phyloP scores from a whole-genome alignment of 2,329 filamentous ascomycete genomes.

The Macrophomina pseudophaseolina region DNA sequence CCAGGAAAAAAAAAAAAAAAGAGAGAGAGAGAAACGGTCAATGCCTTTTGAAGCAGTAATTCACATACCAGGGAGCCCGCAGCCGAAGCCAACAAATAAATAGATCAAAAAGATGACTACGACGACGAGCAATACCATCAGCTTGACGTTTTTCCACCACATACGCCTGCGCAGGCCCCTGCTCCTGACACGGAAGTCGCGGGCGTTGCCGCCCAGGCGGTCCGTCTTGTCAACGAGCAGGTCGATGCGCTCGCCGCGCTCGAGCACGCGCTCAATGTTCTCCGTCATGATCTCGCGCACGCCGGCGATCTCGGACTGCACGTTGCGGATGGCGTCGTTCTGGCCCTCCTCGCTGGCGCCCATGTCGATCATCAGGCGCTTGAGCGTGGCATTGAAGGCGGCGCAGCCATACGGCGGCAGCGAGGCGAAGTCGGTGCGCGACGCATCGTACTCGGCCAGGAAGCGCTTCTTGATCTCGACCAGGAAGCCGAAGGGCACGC shows the following conservation, averaged over 20 bases:
- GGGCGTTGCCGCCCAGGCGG: constrained; percentile 81
- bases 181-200: constrained; percentile 88
- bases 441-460: constrained; percentile 70
- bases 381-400: constrained; percentile 81
- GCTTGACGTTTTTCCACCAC: constrained; percentile 99
- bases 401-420: constrained; percentile 90
- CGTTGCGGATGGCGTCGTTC: constrained; percentile 81
- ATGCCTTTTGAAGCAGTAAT: background rate
- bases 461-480: constrained; percentile 91
- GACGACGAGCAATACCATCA: constrained; percentile 80
- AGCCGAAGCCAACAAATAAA: constrained; percentile 73
- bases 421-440: constrained; percentile 71
- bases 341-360: constrained; percentile 77
- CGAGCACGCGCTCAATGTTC: constrained; percentile 88
- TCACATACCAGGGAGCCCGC: constrained; percentile 65
- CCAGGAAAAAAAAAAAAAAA: background rate
- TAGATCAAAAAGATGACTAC: constrained; percentile 76
- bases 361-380: constrained; percentile 79
- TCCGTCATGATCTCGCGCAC: constrained; percentile 92
- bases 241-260: constrained; percentile 89
- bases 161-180: constrained; percentile 86
- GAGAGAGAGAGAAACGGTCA: no score
- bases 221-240: constrained; percentile 96
- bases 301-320: constrained; percentile 88
- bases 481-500: constrained; percentile 91